A percentile compares a stretch with the other conserved stretches of the same genome.
Conservation (phyloP, 345 rosid genomes). For the Reutealis trisperma region DNA sequence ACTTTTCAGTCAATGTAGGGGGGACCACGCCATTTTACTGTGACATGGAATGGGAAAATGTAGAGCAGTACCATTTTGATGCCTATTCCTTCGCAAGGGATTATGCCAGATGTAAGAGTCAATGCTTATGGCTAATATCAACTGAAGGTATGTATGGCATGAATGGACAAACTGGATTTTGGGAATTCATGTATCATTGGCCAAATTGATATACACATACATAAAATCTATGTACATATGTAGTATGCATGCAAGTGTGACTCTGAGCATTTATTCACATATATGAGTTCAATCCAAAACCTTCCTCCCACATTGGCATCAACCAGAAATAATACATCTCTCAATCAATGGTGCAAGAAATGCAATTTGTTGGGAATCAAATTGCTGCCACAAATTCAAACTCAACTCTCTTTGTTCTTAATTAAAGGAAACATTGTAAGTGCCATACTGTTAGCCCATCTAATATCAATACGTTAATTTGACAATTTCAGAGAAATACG, state of each 20-base stretch:
- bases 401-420: background rate
- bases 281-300: background rate
- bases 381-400: background rate
- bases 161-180: conserved; percentile 45
- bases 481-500: background rate
- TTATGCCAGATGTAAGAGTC: conserved; percentile 28
- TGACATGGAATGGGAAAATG: conserved; percentile 44
- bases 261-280: too few relatives aligned
- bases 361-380: background rate
- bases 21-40: conserved; percentile 54
- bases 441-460: background rate
- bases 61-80: conserved; percentile 37
- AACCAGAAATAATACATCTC: background rate
- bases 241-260: too few relatives aligned
- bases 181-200: conserved; percentile 57
- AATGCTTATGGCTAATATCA: conserved; percentile 48
- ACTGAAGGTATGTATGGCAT: conserved; percentile 47
- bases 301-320: background rate
- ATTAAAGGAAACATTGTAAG: background rate
- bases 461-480: background rate
- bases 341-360: background rate
- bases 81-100: conserved; percentile 44
- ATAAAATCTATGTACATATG: background rate
- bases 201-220: conserved; percentile 17
- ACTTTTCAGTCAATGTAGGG: conserved; percentile 35